Conservation (phyloP, 768 basidiomycete genomes). For the Leccinellum albellum region DNA sequence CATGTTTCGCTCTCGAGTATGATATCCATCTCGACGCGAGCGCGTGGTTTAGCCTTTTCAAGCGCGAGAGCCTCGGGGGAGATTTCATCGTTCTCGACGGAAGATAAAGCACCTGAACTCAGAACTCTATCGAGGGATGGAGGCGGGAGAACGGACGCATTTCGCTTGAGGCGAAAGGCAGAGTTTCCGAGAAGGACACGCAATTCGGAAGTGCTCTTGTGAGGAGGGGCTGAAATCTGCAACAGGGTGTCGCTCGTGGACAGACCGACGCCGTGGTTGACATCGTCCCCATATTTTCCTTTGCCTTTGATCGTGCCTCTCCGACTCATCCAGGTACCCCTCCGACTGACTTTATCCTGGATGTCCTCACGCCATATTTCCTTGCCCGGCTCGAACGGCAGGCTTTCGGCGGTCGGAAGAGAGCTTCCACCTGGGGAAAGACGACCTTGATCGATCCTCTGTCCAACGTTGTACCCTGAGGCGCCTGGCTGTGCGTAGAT, state of each 20-base stretch:
- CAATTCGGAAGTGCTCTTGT: conserved; percentile 53
- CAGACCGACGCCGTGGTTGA: conserved; percentile 26
- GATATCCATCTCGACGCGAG: conserved; percentile 81
- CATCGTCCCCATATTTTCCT: conserved; percentile 5
- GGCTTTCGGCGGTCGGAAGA: conserved; percentile 5
- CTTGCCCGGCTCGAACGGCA: conserved; percentile 16
- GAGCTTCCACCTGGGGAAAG: conserved; percentile 32
- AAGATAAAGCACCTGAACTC: conserved; percentile 3
- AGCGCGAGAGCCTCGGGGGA: conserved; percentile 39
- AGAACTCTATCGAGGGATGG: conserved; percentile 7
- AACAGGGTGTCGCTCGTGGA: conserved; percentile 52
- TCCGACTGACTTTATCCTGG: conserved; percentile 5
- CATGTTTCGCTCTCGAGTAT: conserved; percentile 68
- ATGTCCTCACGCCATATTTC: conserved; percentile 21
- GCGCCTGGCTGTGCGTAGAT: conserved; percentile 30
- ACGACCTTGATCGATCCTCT: conserved; percentile 33
- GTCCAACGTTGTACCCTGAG: conserved; percentile 40
- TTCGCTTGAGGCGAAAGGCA: conserved; percentile 50
- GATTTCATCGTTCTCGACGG: conserved; percentile 5
- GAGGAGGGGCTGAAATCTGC: conserved; percentile 45
- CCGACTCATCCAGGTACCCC: conserved; percentile 14
- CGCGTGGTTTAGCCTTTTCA: conserved; percentile 69
- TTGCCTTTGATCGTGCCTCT: conserved; percentile 6
- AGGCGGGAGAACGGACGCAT: conserved; percentile 42
- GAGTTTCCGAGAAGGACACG: conserved; percentile 62